Evolutionary conservation across 192 early-diverging fungal species (phyloP), one percentile per base, ranked within the genome.

Genomic region (Coemansia sp.): DNA sequence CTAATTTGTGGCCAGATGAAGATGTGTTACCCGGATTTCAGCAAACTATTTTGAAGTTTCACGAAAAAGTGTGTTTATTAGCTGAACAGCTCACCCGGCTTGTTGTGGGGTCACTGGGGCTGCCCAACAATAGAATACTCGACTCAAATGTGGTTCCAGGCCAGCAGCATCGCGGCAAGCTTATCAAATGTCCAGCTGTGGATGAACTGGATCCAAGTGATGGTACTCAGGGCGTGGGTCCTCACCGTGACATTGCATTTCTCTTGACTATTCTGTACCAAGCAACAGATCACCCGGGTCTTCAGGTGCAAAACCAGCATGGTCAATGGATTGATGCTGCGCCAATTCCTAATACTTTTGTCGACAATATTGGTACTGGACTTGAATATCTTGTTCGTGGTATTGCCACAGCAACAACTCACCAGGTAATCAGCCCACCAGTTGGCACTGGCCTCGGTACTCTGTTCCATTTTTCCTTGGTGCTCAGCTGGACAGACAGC

Each of bases 321-420:
- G 88, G 88, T 11, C 24, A 78, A 52, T 89, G 88, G 86, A 74
- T 89, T 71, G 81, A 87, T 43, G 86, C 88, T 0, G 63, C 70
- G 4, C 80, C 88, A 1, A 71, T 87, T 17, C 80, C 83, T 0
- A 65, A 81, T 21, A 85, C 86, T 7, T 84, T 89, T 69, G 81
- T 89, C 17, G 85, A 87, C 24, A 89, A 87, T 19, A 85, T 87
- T 63, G 88, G 88, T 45, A 85, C 86, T n/a, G 76, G 82, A 4
- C 74, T 89, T 9, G 86, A 86, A 51, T 71, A 82, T 19, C 23
- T 86, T 37, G 85, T 85, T 0, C 81, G 72, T 5, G 70, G 72
- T 15, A 56, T 72, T 7, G 84, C 82, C 35, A 62, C 81, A 8
- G 87, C 86, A 0, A 89, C 86, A 0, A 83, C 82, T 0, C 86